Conservation (phyloP, 192 early-diverging fungal genomes). For the Backusella circina region DNA sequence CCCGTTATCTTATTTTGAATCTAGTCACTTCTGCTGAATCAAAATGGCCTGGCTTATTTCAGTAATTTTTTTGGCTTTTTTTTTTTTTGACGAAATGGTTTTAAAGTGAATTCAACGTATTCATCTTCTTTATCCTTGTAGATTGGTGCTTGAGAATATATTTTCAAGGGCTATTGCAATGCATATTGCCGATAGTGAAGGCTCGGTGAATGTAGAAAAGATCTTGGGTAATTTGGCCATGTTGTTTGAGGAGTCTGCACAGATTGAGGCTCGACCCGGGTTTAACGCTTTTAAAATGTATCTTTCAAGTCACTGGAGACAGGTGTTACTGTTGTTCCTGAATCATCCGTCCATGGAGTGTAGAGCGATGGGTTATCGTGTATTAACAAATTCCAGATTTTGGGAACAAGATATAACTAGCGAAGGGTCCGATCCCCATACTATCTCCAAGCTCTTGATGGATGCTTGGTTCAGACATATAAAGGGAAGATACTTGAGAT, state of each 20-base stretch:
- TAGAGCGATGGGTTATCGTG: constrained; percentile 20
- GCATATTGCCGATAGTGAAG: constrained; percentile 25
- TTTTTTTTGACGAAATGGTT: too few species aligned
- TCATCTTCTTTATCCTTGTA: not conserved
- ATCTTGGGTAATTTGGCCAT: constrained; percentile 21
- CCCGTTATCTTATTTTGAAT: constrained; percentile 17
- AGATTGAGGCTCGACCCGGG: not conserved
- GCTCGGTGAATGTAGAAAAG: constrained; percentile 14
- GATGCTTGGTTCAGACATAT: constrained; percentile 32
- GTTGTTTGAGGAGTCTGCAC: constrained; percentile 21
- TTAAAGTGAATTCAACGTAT: not conserved
- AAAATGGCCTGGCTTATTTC: constrained; percentile 24
- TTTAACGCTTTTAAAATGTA: constrained; percentile 13
- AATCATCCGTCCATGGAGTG: constrained; percentile 31
- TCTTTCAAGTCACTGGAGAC: constrained; percentile 22
- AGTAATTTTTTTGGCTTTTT: not conserved
- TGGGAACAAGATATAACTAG: not conserved
- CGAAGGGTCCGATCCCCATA: not conserved
- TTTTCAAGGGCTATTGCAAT: constrained; percentile 23
- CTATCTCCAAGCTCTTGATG: constrained; percentile 9
- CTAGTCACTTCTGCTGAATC: constrained; percentile 14
- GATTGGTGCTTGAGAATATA: constrained; percentile 18
- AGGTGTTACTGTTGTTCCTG: constrained; percentile 25
- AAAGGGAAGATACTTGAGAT: constrained; percentile 9
- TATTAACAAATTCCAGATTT: constrained; percentile 17